Base-by-base conservation (phyloP, 2,329 filamentous ascomycete species). In the Leptographium wingfieldii region DNA sequence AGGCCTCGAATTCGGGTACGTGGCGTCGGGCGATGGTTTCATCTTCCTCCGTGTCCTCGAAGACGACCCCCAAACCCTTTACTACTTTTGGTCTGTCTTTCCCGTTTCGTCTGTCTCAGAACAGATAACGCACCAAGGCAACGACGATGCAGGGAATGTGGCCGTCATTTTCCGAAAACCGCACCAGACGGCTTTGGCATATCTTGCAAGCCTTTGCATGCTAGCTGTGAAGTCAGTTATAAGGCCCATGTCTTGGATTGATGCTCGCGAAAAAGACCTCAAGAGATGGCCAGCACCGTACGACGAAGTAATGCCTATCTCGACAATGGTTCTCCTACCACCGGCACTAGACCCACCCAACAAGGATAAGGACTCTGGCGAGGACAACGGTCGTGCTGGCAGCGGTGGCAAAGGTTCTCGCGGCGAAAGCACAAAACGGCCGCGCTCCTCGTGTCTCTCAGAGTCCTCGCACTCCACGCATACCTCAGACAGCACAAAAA, bases 1-100 rank as follows among this genome's bases (percentile, higher is more conserved):
- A 2, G 61, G 59, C 38, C 57, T 63, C 5, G 57, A 61, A 40
- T 63, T 31, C 29, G 61, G 59, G 1, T 63, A 63, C 31, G 59
- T 63, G 35, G 55, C 61, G 11, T 56, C 59, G 16, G 59, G 61
- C 11, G 59, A 63, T 2, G 51, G 59, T 11, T 51, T 63, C 7
- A 46, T 63, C 4, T 59, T 63, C 7, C 46, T 63, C 3, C 59
- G 59, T 22, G 59, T 63, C 3, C 53, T 14, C 1, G 46, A 61
- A 38, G 48, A 60, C 25, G 55, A 58, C 4, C 57, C 59, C 3
- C 3, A 49, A 5, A 61, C 59, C 16, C 53, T 63, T 14, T 60
- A 53, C 33, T 63, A 61, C 27, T 60, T 58, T 35, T 58, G 46
- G 52, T 31, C 43, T 2, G 54, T 52, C 5, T 60, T 61, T 10